A percentile compares a stretch with the other conserved stretches of the same genome.
phyloP scores from a whole-genome alignment of 805 yeast genomes.

The Lipomyces oligophaga region DNA sequence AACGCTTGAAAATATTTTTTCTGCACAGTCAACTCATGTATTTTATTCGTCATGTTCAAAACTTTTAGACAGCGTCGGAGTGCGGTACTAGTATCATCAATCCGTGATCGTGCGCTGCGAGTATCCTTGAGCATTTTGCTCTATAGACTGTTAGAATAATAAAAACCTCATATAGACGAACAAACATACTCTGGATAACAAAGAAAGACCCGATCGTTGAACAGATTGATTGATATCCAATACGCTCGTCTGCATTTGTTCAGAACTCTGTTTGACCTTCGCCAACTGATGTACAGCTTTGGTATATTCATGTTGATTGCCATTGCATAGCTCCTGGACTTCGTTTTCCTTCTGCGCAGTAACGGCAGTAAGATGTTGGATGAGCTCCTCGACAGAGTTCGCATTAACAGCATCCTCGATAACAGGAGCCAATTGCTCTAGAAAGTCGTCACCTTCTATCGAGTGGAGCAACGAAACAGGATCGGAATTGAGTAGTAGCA shows the following conservation, averaged over 20 bases:
- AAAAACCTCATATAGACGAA: conserved; percentile 6
- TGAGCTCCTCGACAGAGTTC: conserved; percentile 53
- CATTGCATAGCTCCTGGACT: conserved; percentile 57
- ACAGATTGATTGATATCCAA: conserved; percentile 54
- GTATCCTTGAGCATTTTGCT: conserved; percentile 57
- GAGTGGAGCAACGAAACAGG: conserved; percentile 27
- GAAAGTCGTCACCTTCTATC: conserved; percentile 51
- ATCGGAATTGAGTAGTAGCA: conserved; percentile 28
- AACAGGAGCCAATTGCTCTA: conserved; percentile 77
- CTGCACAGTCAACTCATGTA: conserved; percentile 71
- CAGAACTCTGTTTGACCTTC: conserved; percentile 55
- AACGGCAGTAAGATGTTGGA: conserved; percentile 52
- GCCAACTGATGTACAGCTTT: conserved; percentile 59
- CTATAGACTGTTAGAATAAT: conserved; percentile 29
- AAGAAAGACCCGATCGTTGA: conserved; percentile 59
- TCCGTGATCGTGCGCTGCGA: conserved; percentile 61
- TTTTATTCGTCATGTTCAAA: conserved; percentile 78
- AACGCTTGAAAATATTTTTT: conserved; percentile 81
- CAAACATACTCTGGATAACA: conserved; percentile 45
- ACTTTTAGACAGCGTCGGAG: conserved; percentile 74
- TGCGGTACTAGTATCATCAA: conserved; percentile 66
- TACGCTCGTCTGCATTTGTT: conserved; percentile 53
- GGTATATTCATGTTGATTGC: conserved; percentile 49
- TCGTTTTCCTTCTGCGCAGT: conserved; percentile 61
- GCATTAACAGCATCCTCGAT: conserved; percentile 58